A percentile compares a stretch with the other conserved stretches of the same genome.
Conservation (phyloP, 2,329 filamentous ascomycete species). For the Colletotrichum phormii region DNA sequence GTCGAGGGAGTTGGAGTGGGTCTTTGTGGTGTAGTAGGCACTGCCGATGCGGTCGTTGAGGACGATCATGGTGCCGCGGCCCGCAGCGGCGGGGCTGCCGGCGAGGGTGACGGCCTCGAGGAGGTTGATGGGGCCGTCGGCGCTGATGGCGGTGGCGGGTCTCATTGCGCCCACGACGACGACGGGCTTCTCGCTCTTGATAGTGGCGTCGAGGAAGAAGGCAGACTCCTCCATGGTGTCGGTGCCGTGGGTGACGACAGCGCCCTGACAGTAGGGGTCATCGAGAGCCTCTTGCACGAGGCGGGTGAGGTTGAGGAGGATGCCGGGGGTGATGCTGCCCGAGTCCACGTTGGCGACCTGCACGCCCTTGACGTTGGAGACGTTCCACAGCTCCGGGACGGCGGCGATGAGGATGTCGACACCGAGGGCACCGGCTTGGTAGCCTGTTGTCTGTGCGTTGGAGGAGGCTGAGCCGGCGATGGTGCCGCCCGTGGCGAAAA, state of each 20-base stretch:
- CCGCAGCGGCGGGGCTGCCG: slow-evolving; percentile 53
- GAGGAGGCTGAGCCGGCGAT: slow-evolving; percentile 65
- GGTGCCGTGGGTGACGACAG: slow-evolving; percentile 73
- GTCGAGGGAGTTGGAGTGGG: slow-evolving; percentile 71
- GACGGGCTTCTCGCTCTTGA: slow-evolving; percentile 69
- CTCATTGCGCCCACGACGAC: slow-evolving; percentile 73
- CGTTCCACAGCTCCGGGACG: slow-evolving; percentile 64
- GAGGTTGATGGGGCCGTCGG: slow-evolving; percentile 73
- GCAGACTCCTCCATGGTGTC: slow-evolving; percentile 74
- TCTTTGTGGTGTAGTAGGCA: slow-evolving; percentile 71
- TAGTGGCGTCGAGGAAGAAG: slow-evolving; percentile 70
- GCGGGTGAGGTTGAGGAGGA: slow-evolving; percentile 60
- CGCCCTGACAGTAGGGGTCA: slow-evolving; percentile 55
- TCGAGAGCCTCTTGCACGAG: slow-evolving; percentile 61
- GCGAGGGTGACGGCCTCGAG: slow-evolving; percentile 70
- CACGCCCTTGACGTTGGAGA: slow-evolving; percentile 65
- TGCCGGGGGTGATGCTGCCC: slow-evolving; percentile 58
- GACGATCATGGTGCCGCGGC: slow-evolving; percentile 69
- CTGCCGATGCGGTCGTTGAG: slow-evolving; percentile 62
- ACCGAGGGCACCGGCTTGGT: slow-evolving; percentile 56
- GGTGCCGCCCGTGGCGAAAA: slow-evolving; percentile 69
- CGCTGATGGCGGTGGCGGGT: slow-evolving; percentile 70
- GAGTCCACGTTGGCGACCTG: slow-evolving; percentile 64
- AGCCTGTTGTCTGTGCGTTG: slow-evolving; percentile 58
- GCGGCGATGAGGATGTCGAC: slow-evolving; percentile 64